Base-by-base conservation (phyloP, 768 basidiomycete genomes). In the Rhizopogon roseolus region DNA sequence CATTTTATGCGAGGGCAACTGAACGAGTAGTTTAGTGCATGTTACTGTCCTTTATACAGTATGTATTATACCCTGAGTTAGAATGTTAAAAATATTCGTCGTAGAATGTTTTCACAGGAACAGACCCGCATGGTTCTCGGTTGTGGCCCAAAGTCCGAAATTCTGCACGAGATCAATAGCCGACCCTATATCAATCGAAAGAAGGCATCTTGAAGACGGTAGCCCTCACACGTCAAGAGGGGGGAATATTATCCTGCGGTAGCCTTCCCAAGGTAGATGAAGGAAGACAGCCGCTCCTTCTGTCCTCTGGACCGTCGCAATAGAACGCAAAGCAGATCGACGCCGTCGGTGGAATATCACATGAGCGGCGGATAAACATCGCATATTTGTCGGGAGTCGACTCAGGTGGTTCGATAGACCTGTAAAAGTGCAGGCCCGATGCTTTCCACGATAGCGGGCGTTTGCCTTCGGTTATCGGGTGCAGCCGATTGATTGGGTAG, bases 1-100 rank as follows among this genome's bases (percentile, higher is more conserved):
- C 63, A 69, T 67, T 48, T 52, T 29, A 22, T 17, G 39, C 42
- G 27, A 29, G 44, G 34, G 11, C 22, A 39, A 29, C 13, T 42
- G 28, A 17, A 11, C 29, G 46, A n/a, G 49, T 52, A 13, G 11
- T 7, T 46, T 6, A 27, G 29, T 6, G 25, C 11, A 19, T 28
- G 29, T 19, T 3, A 34, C 17, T 52, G 16, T 36, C 27, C 39
- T 49, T 58, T 64, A 64, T 58, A 22, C 22, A 22, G 44, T 50
- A 49, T 37, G 22, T 54, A 29, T 16, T 46, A 50, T n/a, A 9
- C 29, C 16, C 37, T 39, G 5, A n/a, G n/a, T 14, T 32, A 41
- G 41, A 27, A 27, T 7, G 41, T 40, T 37, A 48, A 62, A 60
- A 55, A 49, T 51, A 56, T 46, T 9, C 4, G 48, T 17, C 42